phyloP scores from a whole-genome alignment of 441 rosid genomes.

The Iberis amara region DNA sequence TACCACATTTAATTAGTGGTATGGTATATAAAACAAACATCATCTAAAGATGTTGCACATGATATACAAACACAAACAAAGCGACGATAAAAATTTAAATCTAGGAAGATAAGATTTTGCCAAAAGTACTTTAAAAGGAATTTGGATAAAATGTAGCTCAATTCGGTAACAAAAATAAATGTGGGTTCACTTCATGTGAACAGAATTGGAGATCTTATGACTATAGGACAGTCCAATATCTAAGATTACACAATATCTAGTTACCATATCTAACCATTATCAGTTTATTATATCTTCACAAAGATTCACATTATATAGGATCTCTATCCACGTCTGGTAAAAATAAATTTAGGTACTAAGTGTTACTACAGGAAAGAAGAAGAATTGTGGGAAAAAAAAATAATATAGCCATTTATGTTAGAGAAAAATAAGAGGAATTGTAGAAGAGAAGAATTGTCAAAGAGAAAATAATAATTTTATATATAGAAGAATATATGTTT shows the following conservation, averaged over 20 bases:
- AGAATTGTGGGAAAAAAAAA: too few relatives aligned
- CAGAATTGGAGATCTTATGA: slow-evolving; percentile 9
- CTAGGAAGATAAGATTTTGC: slow-evolving; percentile 28
- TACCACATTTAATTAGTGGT: slow-evolving; percentile 9
- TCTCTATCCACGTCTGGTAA: slow-evolving; percentile 13
- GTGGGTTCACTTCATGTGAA: slow-evolving; percentile 25
- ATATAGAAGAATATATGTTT: too few relatives aligned
- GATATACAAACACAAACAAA: slow-evolving; percentile 27
- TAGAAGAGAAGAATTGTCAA: too few relatives aligned
- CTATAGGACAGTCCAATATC: slow-evolving; percentile 13
- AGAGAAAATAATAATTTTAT: too few relatives aligned
- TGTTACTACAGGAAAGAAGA: too few relatives aligned
- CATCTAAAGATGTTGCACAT: slow-evolving; percentile 25
- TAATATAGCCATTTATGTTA: too few relatives aligned
- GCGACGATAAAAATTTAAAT: slow-evolving; percentile 26
- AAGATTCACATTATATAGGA: slow-evolving; percentile 14
- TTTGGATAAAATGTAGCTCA: slow-evolving; percentile 26
- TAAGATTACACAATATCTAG: slow-evolving; percentile 15
- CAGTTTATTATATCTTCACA: slow-evolving; percentile 2
- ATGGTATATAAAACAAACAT: slow-evolving; percentile 7
- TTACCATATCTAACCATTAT: neutral
- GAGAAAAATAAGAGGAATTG: too few relatives aligned
- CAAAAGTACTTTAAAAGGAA: slow-evolving; percentile 2
- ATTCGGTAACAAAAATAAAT: slow-evolving; percentile 22
- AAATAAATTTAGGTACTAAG: neutral